These are phyloP conservation scores for Coleophoma cylindrospora DNA, from an alignment of 2,329 filamentous ascomycete species.

Conservation along the genomic window DNA sequence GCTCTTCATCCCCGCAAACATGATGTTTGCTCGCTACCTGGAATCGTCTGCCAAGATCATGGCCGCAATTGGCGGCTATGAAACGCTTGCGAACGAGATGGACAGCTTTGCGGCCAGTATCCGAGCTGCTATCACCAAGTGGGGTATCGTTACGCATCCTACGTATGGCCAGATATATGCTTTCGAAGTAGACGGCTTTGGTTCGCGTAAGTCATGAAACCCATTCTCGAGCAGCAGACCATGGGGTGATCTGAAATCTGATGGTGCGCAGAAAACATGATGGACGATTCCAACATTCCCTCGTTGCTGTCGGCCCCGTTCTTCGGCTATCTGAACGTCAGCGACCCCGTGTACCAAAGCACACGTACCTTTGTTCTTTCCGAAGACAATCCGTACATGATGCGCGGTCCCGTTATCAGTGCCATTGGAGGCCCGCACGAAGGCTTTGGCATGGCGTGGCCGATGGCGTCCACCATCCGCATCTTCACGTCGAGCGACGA, in stretches of 20 bases:
- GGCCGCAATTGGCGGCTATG: constrained; percentile 39
- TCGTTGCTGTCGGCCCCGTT: constrained; percentile 61
- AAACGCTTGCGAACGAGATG: constrained; percentile 52
- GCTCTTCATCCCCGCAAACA: constrained; percentile 85
- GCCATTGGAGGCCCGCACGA: constrained; percentile 67
- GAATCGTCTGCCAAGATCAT: constrained; percentile 46
- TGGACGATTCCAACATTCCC: constrained; percentile 71
- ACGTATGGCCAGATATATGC: constrained; percentile 67
- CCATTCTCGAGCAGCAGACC: constrained; percentile 8
- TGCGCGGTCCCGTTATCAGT: constrained; percentile 47
- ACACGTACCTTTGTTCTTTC: constrained; percentile 75
- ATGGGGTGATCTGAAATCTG: not conserved
- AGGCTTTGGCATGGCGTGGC: constrained; percentile 51
- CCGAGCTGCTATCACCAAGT: constrained; percentile 59
- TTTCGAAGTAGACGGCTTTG: constrained; percentile 73
- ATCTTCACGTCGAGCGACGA: constrained; percentile 40
- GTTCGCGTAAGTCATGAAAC: constrained; percentile 33
- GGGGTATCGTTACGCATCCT: constrained; percentile 63
- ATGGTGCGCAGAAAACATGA: constrained; percentile 42
- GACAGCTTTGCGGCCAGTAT: constrained; percentile 56
- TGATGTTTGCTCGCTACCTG: constrained; percentile 70
- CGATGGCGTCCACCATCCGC: constrained; percentile 49
- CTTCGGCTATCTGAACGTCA: constrained; percentile 51
- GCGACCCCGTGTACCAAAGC: constrained; percentile 67
- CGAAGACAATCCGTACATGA: constrained; percentile 74